Evolutionary conservation across 2,329 filamentous ascomycete genomes (phyloP).

Genomic region (Xylariales sp.): DNA sequence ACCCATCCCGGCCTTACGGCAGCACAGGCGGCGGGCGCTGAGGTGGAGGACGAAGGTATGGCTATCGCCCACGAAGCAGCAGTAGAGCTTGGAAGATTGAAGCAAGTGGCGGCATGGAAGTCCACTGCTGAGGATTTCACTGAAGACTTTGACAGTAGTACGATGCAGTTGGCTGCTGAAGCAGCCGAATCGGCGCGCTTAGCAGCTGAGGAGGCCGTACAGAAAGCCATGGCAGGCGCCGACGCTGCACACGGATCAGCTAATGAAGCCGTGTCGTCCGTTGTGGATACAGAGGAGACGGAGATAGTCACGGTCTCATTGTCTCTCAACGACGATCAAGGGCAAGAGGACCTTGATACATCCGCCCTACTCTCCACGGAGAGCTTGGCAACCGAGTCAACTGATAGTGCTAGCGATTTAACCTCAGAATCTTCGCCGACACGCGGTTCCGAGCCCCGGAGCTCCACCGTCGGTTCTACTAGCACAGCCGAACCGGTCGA

Average conservation of each 20-base stretch:
- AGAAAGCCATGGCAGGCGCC: conserved; percentile 5
- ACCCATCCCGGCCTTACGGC: conserved; percentile 76
- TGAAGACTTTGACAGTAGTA: conserved; percentile 81
- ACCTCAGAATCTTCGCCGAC: conserved; percentile 29
- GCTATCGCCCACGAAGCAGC: conserved; percentile 80
- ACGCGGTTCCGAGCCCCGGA: conserved; percentile 39
- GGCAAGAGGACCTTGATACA: conserved; percentile 39
- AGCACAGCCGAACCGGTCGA: conserved; percentile 48
- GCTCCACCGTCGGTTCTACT: conserved; percentile 45
- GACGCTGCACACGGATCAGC: conserved; percentile 36
- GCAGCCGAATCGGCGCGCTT: conserved; percentile 42
- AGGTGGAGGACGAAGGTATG: conserved; percentile 85
- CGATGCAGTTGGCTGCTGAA: conserved; percentile 68
- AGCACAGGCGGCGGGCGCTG: conserved; percentile 74
- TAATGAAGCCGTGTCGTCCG: conserved; percentile 49
- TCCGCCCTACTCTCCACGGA: conserved; percentile 43
- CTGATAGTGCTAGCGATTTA: conserved; percentile 41
- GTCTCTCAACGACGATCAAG: conserved; percentile 32
- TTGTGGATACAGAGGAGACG: conserved; percentile 43
- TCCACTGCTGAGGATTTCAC: conserved; percentile 77
- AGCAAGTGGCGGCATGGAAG: conserved; percentile 88
- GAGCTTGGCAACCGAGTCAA: conserved; percentile 42
- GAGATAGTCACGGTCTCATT: conserved; percentile 48
- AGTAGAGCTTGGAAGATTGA: conserved; percentile 81
- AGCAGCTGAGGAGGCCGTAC: conserved; percentile 9